phyloP scores from a whole-genome alignment of 1,284 basidiomycete genomes.

The Erythrobasidium hasegawianum region DNA sequence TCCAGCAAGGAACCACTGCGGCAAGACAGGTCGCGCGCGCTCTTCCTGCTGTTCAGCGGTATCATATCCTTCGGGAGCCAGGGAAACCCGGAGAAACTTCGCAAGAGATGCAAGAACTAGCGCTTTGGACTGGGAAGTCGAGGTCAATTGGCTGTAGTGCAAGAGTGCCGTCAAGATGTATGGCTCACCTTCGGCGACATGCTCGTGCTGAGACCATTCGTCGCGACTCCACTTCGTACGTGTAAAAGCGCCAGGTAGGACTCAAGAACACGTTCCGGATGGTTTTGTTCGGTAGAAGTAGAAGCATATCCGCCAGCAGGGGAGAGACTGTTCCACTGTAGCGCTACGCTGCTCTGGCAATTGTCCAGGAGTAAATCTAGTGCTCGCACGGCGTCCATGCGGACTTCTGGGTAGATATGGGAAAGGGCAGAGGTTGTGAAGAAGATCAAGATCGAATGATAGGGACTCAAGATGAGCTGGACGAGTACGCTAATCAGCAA shows the following conservation, averaged over 20 bases:
- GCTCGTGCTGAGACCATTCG: constrained; percentile 44
- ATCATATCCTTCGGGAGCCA: constrained; percentile 29
- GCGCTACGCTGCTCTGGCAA: constrained; percentile 65
- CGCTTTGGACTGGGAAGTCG: constrained; percentile 37
- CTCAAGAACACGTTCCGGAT: constrained; percentile 58
- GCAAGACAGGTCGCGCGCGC: constrained; percentile 7
- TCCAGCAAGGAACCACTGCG: constrained; percentile 43
- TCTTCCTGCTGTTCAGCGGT: constrained; percentile 14
- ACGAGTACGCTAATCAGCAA: neutral
- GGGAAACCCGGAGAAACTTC: constrained; percentile 54
- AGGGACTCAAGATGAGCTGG: constrained; percentile 16
- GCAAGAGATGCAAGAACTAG: constrained; percentile 47
- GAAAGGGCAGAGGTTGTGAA: constrained; percentile 88
- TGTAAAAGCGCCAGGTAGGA: constrained; percentile 71
- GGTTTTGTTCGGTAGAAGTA: constrained; percentile 8
- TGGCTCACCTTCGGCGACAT: constrained; percentile 60
- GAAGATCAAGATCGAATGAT: constrained; percentile 57
- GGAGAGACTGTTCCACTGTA: constrained; percentile 58
- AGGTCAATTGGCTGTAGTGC: constrained; percentile 58
- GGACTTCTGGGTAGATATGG: constrained; percentile 89
- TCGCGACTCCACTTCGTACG: constrained; percentile 17
- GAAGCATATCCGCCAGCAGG: constrained; percentile 10
- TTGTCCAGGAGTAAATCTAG: constrained; percentile 72
- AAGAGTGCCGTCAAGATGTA: constrained; percentile 26
- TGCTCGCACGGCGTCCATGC: constrained; percentile 81